Percentiles rank a stretch among this genome's conserved stretches.
Evolutionary conservation across 768 basidiomycete species (phyloP).

Genomic region (Amylocystis lapponica): DNA sequence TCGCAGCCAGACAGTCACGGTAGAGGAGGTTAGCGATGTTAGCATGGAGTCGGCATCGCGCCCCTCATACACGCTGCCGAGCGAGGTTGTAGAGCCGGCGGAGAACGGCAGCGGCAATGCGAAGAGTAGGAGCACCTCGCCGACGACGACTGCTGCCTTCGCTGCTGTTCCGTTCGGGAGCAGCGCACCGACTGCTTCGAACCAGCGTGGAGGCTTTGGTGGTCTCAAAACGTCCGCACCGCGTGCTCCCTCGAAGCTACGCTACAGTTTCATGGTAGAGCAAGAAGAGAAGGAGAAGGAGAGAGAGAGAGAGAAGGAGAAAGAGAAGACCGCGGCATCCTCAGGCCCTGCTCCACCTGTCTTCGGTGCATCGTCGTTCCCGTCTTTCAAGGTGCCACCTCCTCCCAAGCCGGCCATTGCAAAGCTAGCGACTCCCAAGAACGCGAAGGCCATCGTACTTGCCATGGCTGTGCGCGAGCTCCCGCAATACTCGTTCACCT

Average conservation of each 20-base stretch:
- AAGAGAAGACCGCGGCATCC: no score
- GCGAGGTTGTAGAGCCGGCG: conserved; percentile 36
- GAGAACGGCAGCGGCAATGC: conserved; percentile 15
- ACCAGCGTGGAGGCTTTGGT: conserved; percentile 1
- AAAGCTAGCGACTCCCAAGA: conserved; percentile 6
- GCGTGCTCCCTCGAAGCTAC: conserved; percentile 74
- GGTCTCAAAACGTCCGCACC: conserved; percentile 48
- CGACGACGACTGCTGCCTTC: conserved; percentile 5
- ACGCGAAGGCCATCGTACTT: conserved; percentile 21
- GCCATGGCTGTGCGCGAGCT: conserved; percentile 27
- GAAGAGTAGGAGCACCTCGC: conserved; percentile 11
- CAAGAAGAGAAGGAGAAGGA: conserved; percentile 28
- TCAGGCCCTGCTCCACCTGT: conserved; percentile 6
- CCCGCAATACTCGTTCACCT: conserved; percentile 29
- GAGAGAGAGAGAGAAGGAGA: no score
- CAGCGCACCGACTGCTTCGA: background rate
- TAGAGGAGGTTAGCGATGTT: conserved; percentile 31
- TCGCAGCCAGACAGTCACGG: conserved; percentile 6
- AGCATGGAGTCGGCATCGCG: conserved; percentile 22
- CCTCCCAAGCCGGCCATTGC: conserved; percentile 1
- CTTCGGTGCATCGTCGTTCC: background rate
- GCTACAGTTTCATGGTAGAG: conserved; percentile 65
- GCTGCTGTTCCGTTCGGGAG: conserved; percentile 1
- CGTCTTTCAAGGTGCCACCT: conserved; percentile 14
- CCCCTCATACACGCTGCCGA: conserved; percentile 18